Evolutionary conservation across 305 asterid genomes (phyloP).

Genomic region (Solanum hybrid): DNA sequence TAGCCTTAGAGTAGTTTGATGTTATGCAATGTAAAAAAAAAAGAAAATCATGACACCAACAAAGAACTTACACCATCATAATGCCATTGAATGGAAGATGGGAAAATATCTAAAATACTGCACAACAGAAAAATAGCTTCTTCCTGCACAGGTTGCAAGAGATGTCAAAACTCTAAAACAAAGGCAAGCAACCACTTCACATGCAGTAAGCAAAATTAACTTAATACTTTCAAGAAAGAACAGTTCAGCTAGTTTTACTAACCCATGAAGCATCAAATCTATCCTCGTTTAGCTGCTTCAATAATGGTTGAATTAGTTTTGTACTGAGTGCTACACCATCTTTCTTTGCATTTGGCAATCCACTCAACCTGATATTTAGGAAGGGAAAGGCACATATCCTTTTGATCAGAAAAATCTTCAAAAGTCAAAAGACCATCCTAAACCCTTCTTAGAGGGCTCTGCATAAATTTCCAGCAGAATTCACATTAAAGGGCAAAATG

Average conservation of each 20-base stretch:
- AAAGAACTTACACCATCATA: slow-evolving; percentile 59
- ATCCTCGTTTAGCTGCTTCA: slow-evolving; percentile 59
- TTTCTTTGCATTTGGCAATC: slow-evolving; percentile 57
- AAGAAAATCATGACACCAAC: neutral
- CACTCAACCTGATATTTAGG: slow-evolving; percentile 48
- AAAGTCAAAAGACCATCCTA: neutral
- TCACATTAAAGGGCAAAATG: neutral
- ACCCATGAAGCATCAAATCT: slow-evolving; percentile 51
- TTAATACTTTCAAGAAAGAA: neutral
- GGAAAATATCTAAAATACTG: slow-evolving; percentile 47
- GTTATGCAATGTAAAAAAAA: neutral
- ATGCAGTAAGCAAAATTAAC: neutral
- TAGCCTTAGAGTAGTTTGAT: neutral
- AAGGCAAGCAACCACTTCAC: neutral
- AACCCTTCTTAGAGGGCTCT: neutral
- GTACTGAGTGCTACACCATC: slow-evolving; percentile 58
- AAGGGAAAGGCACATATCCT: neutral
- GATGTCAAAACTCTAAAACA: slow-evolving; percentile 3
- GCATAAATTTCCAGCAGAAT: neutral
- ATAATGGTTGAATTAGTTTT: slow-evolving; percentile 47
- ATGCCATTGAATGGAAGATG: slow-evolving; percentile 52
- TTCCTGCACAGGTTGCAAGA: slow-evolving; percentile 41
- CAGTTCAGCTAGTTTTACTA: slow-evolving; percentile 21
- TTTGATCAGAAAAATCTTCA: slow-evolving; percentile 1
- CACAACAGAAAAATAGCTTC: slow-evolving; percentile 50